phyloP scores from a whole-genome alignment of 2,329 filamentous ascomycete species.

The Fusarium liriodendri region DNA sequence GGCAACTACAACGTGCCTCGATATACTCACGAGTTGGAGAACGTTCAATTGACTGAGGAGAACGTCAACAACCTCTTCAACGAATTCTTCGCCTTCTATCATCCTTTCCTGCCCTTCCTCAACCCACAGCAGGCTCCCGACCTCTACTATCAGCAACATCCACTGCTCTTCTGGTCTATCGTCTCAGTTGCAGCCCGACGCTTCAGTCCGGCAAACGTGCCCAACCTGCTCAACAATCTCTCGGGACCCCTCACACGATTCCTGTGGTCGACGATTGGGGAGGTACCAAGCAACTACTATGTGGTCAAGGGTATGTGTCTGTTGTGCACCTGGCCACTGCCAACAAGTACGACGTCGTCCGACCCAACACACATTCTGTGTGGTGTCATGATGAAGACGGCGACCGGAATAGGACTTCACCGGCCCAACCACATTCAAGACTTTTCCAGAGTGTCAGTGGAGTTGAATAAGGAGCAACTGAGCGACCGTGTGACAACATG shows the following conservation, averaged over 20 bases:
- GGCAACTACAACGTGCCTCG: constrained; percentile 70
- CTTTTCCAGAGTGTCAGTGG: constrained; percentile 80
- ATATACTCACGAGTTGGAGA: constrained; percentile 71
- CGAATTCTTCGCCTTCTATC: constrained; percentile 81
- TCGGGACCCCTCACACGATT: constrained; percentile 76
- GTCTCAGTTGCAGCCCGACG: constrained; percentile 80
- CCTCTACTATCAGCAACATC: constrained; percentile 80
- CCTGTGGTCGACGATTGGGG: constrained; percentile 81
- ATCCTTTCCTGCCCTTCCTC: constrained; percentile 82
- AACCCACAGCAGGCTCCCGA: constrained; percentile 75
- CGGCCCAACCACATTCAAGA: constrained; percentile 85
- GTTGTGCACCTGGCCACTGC: constrained; percentile 84
- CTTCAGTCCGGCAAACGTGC: constrained; percentile 67
- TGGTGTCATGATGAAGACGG: constrained; percentile 88
- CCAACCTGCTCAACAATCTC: constrained; percentile 73
- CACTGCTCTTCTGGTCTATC: constrained; percentile 88
- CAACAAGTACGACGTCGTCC: constrained; percentile 82
- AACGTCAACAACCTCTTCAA: constrained; percentile 74
- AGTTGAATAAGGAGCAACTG: constrained; percentile 82
- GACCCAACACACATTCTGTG: constrained; percentile 86
- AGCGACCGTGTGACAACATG: constrained; percentile 83
- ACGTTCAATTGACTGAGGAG: constrained; percentile 72
- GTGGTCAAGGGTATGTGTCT: constrained; percentile 85
- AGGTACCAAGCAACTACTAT: constrained; percentile 82
- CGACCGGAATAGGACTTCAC: constrained; percentile 85